Conservation (phyloP, 345 rosid genomes). For the Syzygium jambos region DNA sequence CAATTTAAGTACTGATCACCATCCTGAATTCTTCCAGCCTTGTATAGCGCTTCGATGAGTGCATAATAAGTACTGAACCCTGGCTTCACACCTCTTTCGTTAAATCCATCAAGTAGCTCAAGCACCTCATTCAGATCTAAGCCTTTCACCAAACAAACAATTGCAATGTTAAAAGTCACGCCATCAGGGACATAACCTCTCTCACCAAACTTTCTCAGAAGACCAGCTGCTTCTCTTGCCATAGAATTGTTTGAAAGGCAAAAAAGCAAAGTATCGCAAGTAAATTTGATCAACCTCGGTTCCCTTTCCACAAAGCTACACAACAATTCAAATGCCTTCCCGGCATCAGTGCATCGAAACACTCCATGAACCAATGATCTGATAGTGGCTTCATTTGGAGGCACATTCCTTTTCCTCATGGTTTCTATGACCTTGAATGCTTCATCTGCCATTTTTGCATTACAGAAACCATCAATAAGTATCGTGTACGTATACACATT, state of each 20-base stretch:
- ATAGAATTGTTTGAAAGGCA: slow-evolving; percentile 56
- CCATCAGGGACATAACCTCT: slow-evolving; percentile 51
- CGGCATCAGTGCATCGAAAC: slow-evolving; percentile 39
- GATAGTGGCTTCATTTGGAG: slow-evolving; percentile 71
- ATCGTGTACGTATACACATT: slow-evolving; percentile 78
- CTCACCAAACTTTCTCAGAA: slow-evolving; percentile 35
- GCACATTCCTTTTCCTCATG: slow-evolving; percentile 50
- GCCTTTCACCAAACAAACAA: slow-evolving; percentile 55
- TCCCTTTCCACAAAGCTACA: slow-evolving; percentile 43
- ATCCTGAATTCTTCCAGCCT: slow-evolving; percentile 29
- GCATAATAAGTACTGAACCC: slow-evolving; percentile 47
- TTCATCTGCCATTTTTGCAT: slow-evolving; percentile 58
- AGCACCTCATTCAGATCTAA: slow-evolving; percentile 50
- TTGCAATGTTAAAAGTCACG: slow-evolving; percentile 43
- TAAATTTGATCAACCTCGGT: slow-evolving; percentile 35
- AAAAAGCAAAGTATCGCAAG: slow-evolving; percentile 46
- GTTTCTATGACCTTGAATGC: slow-evolving; percentile 45
- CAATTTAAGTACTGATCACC: slow-evolving; percentile 41
- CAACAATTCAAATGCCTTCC: slow-evolving; percentile 48
- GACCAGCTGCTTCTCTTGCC: slow-evolving; percentile 63
- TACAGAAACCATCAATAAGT: slow-evolving; percentile 75
- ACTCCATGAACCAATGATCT: slow-evolving; percentile 74
- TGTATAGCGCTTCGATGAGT: slow-evolving; percentile 53
- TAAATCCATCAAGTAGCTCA: slow-evolving; percentile 44
- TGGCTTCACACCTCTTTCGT: slow-evolving; percentile 44